Base-by-base conservation (phyloP, 2,329 filamentous ascomycete genomes). In the Orbilia javanica region DNA sequence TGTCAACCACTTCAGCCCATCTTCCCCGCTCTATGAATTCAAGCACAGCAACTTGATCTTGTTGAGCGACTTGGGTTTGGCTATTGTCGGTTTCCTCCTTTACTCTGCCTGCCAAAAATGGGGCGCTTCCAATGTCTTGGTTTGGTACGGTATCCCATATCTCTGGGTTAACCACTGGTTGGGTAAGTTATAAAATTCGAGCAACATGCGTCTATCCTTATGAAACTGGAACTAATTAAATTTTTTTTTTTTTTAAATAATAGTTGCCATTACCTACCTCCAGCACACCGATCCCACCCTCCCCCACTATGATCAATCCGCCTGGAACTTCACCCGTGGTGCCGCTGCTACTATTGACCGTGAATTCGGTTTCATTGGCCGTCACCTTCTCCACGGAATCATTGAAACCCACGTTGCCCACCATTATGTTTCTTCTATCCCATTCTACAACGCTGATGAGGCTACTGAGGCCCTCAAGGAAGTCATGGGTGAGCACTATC, bases 81-180 rank as follows among this genome's bases (percentile, higher is more conserved):
- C 86, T 79, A 86, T 96, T 82, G 89, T 88, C 70, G 86, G 86
- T 70, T 86, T 87, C 78, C 87, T 85, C 64, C 88, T 97, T 78
- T 88, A 88, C 85, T 88, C 88, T 82, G 87, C 97, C 80, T 90
- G 90, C 82, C 90, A 90, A 84, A 92, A 85, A 71, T 97, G 91
- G 82, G 96, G 96, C 83, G 95, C 90, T 87, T 84, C 87, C 83
- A 98, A 97, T 87, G 87, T 98, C 84, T 86, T 92, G 77, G 92
- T 99, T 80, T 98, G 96, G 95, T 99, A 99, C 86, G 90, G 94
- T 83, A 83, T 96, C 75, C 96, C 96, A 42, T 99, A 98, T 85
- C 88, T 97, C 79, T 97, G 95, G 95, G 94, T 97, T 71, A 97
- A 98, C 89, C 94, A 97, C 89, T 98, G 95, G 95, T 92, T 98